These are phyloP conservation scores for Pseudonitzschia delicatissima DNA, from an alignment of 108 stramenopile genomes.

Conservation along the genomic window DNA sequence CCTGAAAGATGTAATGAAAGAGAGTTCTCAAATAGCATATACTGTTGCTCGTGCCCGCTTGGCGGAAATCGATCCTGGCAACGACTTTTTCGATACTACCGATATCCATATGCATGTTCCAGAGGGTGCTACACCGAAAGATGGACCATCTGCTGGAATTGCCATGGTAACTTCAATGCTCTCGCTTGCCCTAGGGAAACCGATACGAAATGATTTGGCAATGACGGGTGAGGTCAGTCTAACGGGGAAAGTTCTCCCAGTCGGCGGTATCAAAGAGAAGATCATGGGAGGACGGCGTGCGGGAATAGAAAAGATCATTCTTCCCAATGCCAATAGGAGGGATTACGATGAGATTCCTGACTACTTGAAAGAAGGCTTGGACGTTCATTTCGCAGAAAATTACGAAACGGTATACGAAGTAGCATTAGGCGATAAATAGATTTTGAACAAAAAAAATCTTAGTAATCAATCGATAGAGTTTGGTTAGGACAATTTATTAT, in stretches of 20 bases:
- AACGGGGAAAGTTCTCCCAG: slow-evolving; percentile 95
- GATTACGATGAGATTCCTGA: slow-evolving; percentile 97
- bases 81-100: slow-evolving; percentile 72
- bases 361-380: slow-evolving; percentile 92
- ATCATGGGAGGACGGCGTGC: slow-evolving; percentile 96
- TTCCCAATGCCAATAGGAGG: slow-evolving; percentile 88
- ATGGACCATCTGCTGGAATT: slow-evolving; percentile 94
- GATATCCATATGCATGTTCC: slow-evolving; percentile 99
- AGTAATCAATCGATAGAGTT: too few species aligned
- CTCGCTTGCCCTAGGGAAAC: slow-evolving; percentile 81
- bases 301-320: slow-evolving; percentile 82
- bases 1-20: slow-evolving; percentile 95
- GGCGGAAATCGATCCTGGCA: slow-evolving; percentile 56
- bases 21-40: slow-evolving; percentile 91
- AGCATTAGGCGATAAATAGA: slow-evolving; percentile 60
- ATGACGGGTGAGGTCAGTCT: slow-evolving; percentile 96
- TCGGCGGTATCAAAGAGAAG: slow-evolving; percentile 99
- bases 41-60: slow-evolving; percentile 89
- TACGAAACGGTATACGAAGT: slow-evolving; percentile 87
- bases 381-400: slow-evolving; percentile 90
- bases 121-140: slow-evolving; percentile 98
- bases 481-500: too few species aligned
- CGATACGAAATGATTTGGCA: slow-evolving; percentile 91
- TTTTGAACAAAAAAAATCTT: background rate
- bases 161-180: slow-evolving; percentile 97